Percentiles rank a stretch among this genome's conserved stretches.
Evolutionary conservation across 225 moss, liverwort and hornwort genomes (phyloP).

Genomic region (Straminergon stramineum): DNA sequence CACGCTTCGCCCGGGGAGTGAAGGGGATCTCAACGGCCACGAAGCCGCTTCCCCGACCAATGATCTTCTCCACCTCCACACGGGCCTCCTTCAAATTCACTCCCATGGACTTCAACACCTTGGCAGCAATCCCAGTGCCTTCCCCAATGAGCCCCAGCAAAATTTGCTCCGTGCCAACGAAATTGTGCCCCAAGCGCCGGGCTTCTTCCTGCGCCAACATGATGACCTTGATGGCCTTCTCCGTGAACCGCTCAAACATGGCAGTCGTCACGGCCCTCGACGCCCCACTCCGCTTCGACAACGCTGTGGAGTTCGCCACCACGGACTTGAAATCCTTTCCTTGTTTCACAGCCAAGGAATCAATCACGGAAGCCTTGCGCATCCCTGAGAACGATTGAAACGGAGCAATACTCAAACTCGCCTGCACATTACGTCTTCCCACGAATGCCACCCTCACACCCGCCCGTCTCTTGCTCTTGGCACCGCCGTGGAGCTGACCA

Average conservation of each 20-base stretch:
- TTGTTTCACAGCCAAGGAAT: slow-evolving; percentile 30
- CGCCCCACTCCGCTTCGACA: slow-evolving; percentile 4
- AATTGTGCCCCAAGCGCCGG: slow-evolving; percentile 79
- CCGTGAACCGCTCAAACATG: slow-evolving; percentile 88
- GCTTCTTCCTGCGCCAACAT: slow-evolving; percentile 93
- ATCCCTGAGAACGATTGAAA: slow-evolving; percentile 57
- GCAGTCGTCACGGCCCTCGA: slow-evolving; percentile 57
- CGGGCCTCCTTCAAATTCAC: slow-evolving; percentile 83
- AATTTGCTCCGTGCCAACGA: slow-evolving; percentile 86
- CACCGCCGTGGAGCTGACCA: slow-evolving; percentile 31
- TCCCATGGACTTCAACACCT: slow-evolving; percentile 83
- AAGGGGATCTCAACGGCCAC: slow-evolving; percentile 89
- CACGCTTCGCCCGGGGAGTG: slow-evolving; percentile 76
- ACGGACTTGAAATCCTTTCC: slow-evolving; percentile 54
- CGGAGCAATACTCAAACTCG: slow-evolving; percentile 17
- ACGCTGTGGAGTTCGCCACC: slow-evolving; percentile 36
- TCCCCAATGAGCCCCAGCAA: slow-evolving; percentile 78
- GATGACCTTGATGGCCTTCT: slow-evolving; percentile 91
- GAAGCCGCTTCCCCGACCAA: slow-evolving; percentile 87
- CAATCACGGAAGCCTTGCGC: slow-evolving; percentile 49
- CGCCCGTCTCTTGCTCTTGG: slow-evolving; percentile 24
- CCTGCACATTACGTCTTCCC: slow-evolving; percentile 8
- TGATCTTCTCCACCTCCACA: slow-evolving; percentile 89
- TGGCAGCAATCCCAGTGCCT: slow-evolving; percentile 86
- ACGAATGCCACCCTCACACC: slow-evolving; percentile 22